A percentile compares a stretch with the other conserved stretches of the same genome.
phyloP scores from a whole-genome alignment of 2,329 filamentous ascomycete genomes.

The Ophiostoma sp. region DNA sequence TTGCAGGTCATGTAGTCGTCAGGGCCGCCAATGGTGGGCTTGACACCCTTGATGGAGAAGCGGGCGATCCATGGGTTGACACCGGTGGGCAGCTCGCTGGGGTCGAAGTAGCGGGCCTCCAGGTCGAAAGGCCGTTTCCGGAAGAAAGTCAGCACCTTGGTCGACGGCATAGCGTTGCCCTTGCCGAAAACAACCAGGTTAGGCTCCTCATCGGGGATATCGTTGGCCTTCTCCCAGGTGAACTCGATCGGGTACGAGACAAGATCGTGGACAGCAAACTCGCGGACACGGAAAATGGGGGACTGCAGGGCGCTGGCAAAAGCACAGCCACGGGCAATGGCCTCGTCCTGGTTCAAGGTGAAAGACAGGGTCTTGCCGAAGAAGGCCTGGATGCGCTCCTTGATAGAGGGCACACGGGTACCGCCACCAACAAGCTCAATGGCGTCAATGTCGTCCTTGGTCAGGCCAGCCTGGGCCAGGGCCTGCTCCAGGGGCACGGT shows the following conservation, averaged over 20 bases:
- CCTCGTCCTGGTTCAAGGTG: conserved; percentile 98
- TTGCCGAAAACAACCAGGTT: conserved; percentile 96
- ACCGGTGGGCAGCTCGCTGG: conserved; percentile 81
- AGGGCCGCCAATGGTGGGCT: conserved; percentile 68
- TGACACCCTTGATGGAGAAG: conserved; percentile 96
- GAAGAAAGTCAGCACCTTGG: conserved; percentile 99
- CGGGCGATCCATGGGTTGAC: conserved; percentile 91
- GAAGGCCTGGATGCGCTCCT: conserved; percentile 82
- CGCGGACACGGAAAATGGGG: conserved; percentile 94
- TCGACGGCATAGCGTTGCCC: conserved; percentile 94
- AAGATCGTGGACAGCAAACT: conserved; percentile 96
- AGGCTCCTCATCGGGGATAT: conserved; percentile 98
- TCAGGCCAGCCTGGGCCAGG: conserved; percentile 87
- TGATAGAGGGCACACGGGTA: conserved; percentile 87
- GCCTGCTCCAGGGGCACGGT: conserved; percentile 79
- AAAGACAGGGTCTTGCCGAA: conserved; percentile 91
- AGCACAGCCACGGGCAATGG: conserved; percentile 87
- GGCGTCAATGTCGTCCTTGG: conserved; percentile 83
- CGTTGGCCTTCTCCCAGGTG: conserved; percentile 95
- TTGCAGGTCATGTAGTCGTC: conserved; percentile 99
- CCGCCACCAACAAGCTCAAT: conserved; percentile 93
- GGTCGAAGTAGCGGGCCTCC: conserved; percentile 87
- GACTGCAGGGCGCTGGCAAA: conserved; percentile 98
- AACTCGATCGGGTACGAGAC: conserved; percentile 98
- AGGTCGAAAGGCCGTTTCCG: conserved; percentile 95